Base-by-base conservation (phyloP, 768 basidiomycete species). In the Lentinus tigrinus region DNA sequence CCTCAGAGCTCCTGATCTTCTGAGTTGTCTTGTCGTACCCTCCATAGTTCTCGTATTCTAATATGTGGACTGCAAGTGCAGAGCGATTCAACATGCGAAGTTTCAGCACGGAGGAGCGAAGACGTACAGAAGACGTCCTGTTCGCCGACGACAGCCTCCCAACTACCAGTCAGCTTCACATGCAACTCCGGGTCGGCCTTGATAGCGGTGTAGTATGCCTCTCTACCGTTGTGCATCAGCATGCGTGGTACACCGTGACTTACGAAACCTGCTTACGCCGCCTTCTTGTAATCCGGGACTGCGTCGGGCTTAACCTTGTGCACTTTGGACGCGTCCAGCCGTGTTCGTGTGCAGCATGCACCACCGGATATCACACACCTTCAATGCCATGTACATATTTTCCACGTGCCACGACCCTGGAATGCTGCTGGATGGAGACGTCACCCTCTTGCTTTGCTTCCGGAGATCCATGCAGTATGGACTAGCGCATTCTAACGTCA, bases 351-450 rank as follows among this genome's bases (percentile, higher is more conserved):
- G 43, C 24, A 19, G 21, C 7, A 4, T 9, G 3, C 8, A 37
- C 23, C 16, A n/a, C 36, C 10, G 14, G 28, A 16, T 9, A 4
- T 27, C 9, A 27, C 51, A n/a, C 67, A 94, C 94, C 81, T 75
- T 94, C 91, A 64, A 96, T 86, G 13, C 87, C 91, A 71, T 96
- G 94, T 34, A 95, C 81, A 70, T 95, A 95, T 79, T 98, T 98
- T 46, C 95, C 93, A 57, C 96, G 79, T 34, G 92, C 96, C 39
- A 99, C 89, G 8, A 95, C 74, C 65, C 85, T 82, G 2, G 93
- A 95, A 71, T 98, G 95, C 67, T 95, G 91, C 56, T 84, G 82
- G 44, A 81, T 75, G 56, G 89, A 87, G 37, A 84, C 74, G 49
- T 91, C 90, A 39, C 93, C 91, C 43, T 87, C 91, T 67, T 81